Conservation (phyloP, 176 grass and related monocot genomes). For the Triticum monococcum region DNA sequence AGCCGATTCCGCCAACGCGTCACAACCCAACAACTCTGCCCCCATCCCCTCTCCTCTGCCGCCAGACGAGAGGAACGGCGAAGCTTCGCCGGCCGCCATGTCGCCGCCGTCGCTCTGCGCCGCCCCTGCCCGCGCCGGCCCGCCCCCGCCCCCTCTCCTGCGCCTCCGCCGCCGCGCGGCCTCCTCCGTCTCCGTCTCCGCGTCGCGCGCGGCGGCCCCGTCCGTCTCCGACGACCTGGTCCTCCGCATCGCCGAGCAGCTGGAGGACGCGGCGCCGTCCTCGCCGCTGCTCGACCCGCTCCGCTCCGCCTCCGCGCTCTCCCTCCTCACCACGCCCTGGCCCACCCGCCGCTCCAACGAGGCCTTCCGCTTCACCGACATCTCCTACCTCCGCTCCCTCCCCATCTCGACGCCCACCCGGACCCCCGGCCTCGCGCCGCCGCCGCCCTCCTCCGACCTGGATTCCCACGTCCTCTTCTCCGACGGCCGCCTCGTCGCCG, state of each 20-base stretch:
- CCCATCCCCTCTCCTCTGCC: not conserved
- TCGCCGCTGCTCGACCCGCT: constrained; percentile 46
- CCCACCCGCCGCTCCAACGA: constrained; percentile 57
- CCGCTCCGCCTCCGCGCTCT: constrained; percentile 55
- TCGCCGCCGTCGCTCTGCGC: constrained; percentile 38
- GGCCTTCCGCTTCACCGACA: constrained; percentile 71
- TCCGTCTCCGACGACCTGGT: constrained; percentile 53
- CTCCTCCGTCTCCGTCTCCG: not conserved
- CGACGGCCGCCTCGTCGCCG: constrained; percentile 39
- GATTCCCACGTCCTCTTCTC: constrained; percentile 36
- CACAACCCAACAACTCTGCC: not conserved
- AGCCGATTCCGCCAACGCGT: not conserved
- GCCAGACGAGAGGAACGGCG: constrained; percentile 4
- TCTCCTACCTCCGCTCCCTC: constrained; percentile 54
- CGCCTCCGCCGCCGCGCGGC: not conserved
- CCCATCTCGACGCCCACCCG: constrained; percentile 44
- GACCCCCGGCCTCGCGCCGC: constrained; percentile 5
- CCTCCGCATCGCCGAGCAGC: constrained; percentile 59
- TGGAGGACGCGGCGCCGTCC: constrained; percentile 45
- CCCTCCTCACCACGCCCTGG: constrained; percentile 63
- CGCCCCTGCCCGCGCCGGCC: not conserved
- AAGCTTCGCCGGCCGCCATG: constrained; percentile 47
- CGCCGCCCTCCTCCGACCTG: constrained; percentile 27
- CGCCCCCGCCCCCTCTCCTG: not conserved
- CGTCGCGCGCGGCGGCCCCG: constrained; percentile 20